Evolutionary conservation across 345 rosid species (phyloP), one percentile per base, ranked within the genome.

Genomic region (Brassica cretica): DNA sequence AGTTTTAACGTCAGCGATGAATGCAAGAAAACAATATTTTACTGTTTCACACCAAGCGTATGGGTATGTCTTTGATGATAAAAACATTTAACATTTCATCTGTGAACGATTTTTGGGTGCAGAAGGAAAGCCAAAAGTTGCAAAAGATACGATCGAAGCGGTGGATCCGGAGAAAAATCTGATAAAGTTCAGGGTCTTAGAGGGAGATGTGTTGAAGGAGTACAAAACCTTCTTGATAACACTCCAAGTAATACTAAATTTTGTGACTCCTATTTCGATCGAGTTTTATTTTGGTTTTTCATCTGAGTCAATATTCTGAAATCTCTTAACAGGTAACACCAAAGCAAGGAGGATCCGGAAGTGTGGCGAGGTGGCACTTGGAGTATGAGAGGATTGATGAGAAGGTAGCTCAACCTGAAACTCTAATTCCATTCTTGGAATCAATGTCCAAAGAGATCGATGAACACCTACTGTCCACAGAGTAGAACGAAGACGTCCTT

Each of bases 81-180:
- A 21, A 59, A 59, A 21, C 30, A 59, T 58, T 8, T 39, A 39
- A 39, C 14, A 39, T 39, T 39, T 39, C 46, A 39, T 39, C 3
- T 39, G 10, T 9, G 46, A 39, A 39, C 46, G 5, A 21, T 5
- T 58, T 39, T 58, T 59, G 29, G 14, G 37, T 53, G 76, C 58
- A 79, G 82, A 73, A 33, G 82, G 82, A 16, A 7, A 73, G 46
- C n/a, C 62, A 64, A 60, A 68, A 15, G 77, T 79, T 14, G 58
- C 63, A 7, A 79, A 73, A 14, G 74, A 78, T 5, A 67, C 68
- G 64, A 74, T 79, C 15, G 71, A 73, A 29, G 46, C 10, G 14
- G 53, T 78, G 56, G 77, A 66, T 18, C 66, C 78, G 3, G 71
- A 79, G 70, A 79, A 69, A 61, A 73, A 64, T n/a, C 49, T 63